Evolutionary conservation across 1,139 yeast species (phyloP), one percentile per base, ranked within the genome.

Genomic region (Saccharomycopsis phalli): DNA sequence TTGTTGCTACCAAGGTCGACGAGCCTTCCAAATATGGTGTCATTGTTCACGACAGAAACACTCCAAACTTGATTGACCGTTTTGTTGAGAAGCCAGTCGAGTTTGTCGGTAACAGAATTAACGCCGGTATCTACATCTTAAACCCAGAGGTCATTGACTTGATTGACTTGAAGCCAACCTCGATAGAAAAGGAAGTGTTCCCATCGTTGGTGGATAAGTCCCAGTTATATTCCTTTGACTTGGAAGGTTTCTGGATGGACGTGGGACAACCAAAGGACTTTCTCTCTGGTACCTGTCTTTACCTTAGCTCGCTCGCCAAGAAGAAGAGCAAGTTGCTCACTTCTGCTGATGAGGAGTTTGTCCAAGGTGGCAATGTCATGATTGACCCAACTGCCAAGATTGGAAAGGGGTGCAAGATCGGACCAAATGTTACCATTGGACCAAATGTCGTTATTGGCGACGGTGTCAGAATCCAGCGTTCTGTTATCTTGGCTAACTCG

Each of bases 191-290:
- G 81, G 99, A 93, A 74, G 88, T 96, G 55, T 93, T 93, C 95
- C 99, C 99, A 57, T 69, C 72, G 58, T 76, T 93, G 57, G 96
- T 93, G 52, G 93, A 82, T 65, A 71, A 80, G 61, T 88, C 82
- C 60, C 76, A 83, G 50, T 74, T 93, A 57, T 94, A 80, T 74
- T 87, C 97, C 45, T 93, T 84, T 60, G 99, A 93, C 65, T 78
- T 93, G 60, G 96, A 91, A 70, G 98, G 98, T 52, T 93, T 79
- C 83, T 93, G 99, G 99, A 93, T 93, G 98, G 99, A 93, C 65
- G 96, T 93, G 55, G 99, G 99, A 65, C 99, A 93, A 73, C 99
- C 99, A 74, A 91, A 91, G 77, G 99, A 93, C 68, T 93, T 87
- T 79, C 71, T 93, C 56, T 80, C 95, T 47, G 99, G 99, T 64